Evolutionary conservation across 768 basidiomycete genomes (phyloP).

Genomic region (Boletus edulis): DNA sequence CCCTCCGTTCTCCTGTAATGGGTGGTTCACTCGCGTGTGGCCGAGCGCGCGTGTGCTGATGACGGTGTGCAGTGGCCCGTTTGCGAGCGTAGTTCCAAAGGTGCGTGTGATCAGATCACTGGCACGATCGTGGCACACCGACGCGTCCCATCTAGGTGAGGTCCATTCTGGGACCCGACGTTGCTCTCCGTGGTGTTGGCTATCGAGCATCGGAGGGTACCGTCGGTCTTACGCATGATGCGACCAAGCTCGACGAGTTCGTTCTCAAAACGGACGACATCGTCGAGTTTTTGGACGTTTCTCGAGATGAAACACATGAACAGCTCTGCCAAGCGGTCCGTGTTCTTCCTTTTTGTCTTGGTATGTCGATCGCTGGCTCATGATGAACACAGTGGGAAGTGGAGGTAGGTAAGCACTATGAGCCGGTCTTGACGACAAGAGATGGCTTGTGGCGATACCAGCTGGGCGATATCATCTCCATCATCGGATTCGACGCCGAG

Average conservation of each 20-base stretch:
- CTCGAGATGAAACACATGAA: slow-evolving; percentile 8
- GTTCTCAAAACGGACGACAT: slow-evolving; percentile 1
- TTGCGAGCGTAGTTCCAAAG: slow-evolving; percentile 5
- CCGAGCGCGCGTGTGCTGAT: background rate
- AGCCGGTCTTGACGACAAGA: slow-evolving; percentile 21
- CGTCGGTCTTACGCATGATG: slow-evolving; percentile 1
- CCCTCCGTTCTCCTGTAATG: slow-evolving; percentile 5
- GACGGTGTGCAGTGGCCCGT: slow-evolving; percentile 10
- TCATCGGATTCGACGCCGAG: slow-evolving; percentile 17
- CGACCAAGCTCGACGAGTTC: slow-evolving; percentile 10
- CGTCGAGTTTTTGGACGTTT: slow-evolving; percentile 19
- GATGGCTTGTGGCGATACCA: slow-evolving; percentile 26
- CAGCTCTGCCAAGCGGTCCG: slow-evolving; percentile 17
- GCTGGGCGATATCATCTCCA: slow-evolving; percentile 17
- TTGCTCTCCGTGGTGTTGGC: background rate
- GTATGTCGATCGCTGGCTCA: background rate
- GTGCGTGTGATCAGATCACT: too few relatives aligned
- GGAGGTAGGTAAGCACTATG: slow-evolving; percentile 17
- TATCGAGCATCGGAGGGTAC: slow-evolving; percentile 15
- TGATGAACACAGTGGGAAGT: slow-evolving; percentile 15
- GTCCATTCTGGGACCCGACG: slow-evolving; percentile 10
- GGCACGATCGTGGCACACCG: too few relatives aligned
- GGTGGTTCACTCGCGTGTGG: slow-evolving; percentile 17
- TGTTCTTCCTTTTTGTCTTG: background rate
- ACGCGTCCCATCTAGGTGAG: slow-evolving; percentile 3